Evolutionary conservation across 2,329 filamentous ascomycete genomes (phyloP).

Genomic region (Xylaria sp.): DNA sequence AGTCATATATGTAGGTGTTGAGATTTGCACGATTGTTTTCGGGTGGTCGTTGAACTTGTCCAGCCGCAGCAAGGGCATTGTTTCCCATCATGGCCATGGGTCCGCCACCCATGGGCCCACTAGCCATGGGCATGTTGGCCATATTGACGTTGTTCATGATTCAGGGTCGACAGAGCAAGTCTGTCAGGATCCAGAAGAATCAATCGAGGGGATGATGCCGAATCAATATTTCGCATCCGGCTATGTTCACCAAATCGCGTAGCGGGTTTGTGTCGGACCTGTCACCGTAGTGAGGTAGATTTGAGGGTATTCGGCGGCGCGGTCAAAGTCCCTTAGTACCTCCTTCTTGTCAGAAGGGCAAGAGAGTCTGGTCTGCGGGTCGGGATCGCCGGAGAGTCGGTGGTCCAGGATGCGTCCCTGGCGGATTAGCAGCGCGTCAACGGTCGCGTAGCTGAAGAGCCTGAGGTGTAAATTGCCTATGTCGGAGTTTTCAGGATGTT

Average conservation of each 20-base stretch:
- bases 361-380: slow-evolving; percentile 26
- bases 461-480: slow-evolving; percentile 18
- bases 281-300: slow-evolving; percentile 19
- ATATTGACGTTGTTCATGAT: slow-evolving; percentile 74
- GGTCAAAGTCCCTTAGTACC: slow-evolving; percentile 6
- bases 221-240: slow-evolving; percentile 46
- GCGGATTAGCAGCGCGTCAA: slow-evolving; percentile 39
- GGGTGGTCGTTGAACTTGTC: slow-evolving; percentile 50
- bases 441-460: slow-evolving; percentile 33
- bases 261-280: slow-evolving; percentile 19
- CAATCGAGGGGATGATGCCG: slow-evolving; percentile 42
- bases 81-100: slow-evolving; percentile 76
- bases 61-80: slow-evolving; percentile 52
- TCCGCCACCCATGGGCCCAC: slow-evolving; percentile 69
- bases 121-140: slow-evolving; percentile 75
- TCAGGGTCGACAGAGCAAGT: slow-evolving; percentile 54
- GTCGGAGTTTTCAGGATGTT: slow-evolving; percentile 6
- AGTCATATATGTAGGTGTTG: slow-evolving; percentile 92
- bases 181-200: slow-evolving; percentile 48
- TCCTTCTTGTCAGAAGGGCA: slow-evolving; percentile 27
- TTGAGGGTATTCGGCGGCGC: slow-evolving; percentile 26
- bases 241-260: slow-evolving; percentile 34
- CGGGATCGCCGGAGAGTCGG: slow-evolving; percentile 36
- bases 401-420: slow-evolving; percentile 36
- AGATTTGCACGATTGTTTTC: slow-evolving; percentile 66